Evolutionary conservation across 2,329 filamentous ascomycete species (phyloP).

Genomic region (Pseudocercospora crystallina): DNA sequence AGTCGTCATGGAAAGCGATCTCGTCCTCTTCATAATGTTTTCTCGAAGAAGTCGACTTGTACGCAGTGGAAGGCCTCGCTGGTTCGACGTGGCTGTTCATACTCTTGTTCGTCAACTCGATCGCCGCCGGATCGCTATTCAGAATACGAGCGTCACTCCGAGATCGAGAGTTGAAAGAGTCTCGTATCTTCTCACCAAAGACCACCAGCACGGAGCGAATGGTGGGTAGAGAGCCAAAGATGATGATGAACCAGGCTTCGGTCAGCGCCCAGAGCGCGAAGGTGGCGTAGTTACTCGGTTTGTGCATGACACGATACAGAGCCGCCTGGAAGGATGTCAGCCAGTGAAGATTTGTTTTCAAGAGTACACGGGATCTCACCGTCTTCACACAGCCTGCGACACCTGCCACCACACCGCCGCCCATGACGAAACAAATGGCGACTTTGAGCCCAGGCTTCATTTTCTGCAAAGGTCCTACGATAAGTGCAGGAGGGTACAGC

Average conservation of each 20-base stretch:
- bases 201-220: conserved; percentile 17
- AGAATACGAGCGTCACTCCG: neutral
- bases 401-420: conserved; percentile 17
- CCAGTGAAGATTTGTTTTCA: too few species aligned
- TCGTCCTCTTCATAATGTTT: conserved; percentile 3
- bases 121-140: neutral
- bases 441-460: conserved; percentile 13
- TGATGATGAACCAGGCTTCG: conserved; percentile 26
- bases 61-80: too few species aligned
- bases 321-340: too few species aligned
- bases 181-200: conserved; percentile 2
- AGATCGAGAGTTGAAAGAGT: neutral
- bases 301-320: neutral
- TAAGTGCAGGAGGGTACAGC: conserved; percentile 16
- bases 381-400: conserved; percentile 23
- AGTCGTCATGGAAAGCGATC: conserved; percentile 1
- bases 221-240: conserved; percentile 21
- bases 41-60: neutral
- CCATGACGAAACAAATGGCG: conserved; percentile 19
- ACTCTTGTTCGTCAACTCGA: neutral
- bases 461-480: conserved; percentile 18
- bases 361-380: neutral
- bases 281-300: conserved; percentile 8
- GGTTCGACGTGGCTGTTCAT: neutral
- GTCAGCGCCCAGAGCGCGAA: conserved; percentile 15